Percentiles rank a stretch among this genome's conserved stretches.
Evolutionary conservation across 2,329 filamentous ascomycete genomes (phyloP).

Genomic region (Trichoderma oligosporum): DNA sequence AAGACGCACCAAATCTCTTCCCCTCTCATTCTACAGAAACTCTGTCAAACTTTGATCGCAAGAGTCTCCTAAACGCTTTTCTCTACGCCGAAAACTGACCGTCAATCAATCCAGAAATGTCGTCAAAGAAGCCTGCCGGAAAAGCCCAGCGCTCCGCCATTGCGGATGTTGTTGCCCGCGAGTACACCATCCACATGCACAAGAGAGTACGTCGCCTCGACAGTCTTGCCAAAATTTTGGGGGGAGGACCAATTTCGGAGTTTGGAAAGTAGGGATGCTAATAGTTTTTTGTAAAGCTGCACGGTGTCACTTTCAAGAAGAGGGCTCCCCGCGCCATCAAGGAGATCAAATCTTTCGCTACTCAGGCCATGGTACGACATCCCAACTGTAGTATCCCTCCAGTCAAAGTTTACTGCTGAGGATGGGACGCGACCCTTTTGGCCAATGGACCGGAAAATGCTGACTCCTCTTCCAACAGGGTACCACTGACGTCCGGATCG

Average conservation of each 20-base stretch:
- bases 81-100: constrained; percentile 27
- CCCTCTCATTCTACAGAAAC: constrained; percentile 19
- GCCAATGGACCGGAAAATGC: constrained; percentile 8
- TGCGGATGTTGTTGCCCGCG: constrained; percentile 96
- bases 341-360: constrained; percentile 96
- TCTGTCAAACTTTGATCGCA: constrained; percentile 13
- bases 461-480: constrained; percentile 55
- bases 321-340: constrained; percentile 97
- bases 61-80: background rate
- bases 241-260: background rate
- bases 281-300: constrained; percentile 58
- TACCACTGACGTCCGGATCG: constrained; percentile 93
- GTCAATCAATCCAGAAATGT: constrained; percentile 37
- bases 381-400: constrained; percentile 4
- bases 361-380: constrained; percentile 85
- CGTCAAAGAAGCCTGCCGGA: constrained; percentile 40
- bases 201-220: constrained; percentile 60
- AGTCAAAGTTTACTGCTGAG: constrained; percentile 5
- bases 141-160: constrained; percentile 79
- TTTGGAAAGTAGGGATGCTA: constrained; percentile 9
- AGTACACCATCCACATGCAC: constrained; percentile 99
- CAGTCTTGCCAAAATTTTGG: constrained; percentile 12
- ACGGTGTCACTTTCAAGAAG: constrained; percentile 99
- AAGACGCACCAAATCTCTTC: constrained; percentile 23
- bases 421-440: background rate